Conservation (phyloP, 2,329 filamentous ascomycete genomes). For the Fusarium pilosicola region DNA sequence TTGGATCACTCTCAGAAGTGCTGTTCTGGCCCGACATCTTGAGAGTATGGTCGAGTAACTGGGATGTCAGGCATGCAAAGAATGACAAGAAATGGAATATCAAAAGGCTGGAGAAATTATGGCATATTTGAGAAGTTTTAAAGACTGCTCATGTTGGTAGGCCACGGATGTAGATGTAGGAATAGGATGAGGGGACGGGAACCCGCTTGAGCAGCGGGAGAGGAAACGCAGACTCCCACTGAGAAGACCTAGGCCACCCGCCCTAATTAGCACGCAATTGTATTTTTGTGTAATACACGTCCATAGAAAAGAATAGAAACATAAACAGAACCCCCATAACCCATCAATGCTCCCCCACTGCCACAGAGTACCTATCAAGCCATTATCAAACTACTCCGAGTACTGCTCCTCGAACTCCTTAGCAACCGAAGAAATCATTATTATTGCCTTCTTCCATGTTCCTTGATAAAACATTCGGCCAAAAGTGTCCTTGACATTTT, state of each 20-base stretch:
- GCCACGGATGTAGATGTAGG: neutral
- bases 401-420: neutral
- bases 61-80: neutral
- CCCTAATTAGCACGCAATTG: neutral
- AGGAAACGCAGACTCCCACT: neutral
- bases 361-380: neutral
- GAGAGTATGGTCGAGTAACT: neutral
- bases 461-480: neutral
- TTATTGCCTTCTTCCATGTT: neutral
- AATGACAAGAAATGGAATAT: neutral
- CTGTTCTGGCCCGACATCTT: neutral
- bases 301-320: neutral
- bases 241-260: neutral
- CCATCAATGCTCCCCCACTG: neutral
- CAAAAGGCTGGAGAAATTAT: neutral
- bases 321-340: neutral
- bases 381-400: neutral
- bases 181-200: neutral
- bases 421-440: neutral
- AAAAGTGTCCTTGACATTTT: neutral
- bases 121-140: neutral
- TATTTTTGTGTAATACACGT: neutral
- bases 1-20: neutral
- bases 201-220: neutral
- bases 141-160: neutral